Conservation (phyloP, 2,329 filamentous ascomycete species). For the Fusarium pseudocircinatum region DNA sequence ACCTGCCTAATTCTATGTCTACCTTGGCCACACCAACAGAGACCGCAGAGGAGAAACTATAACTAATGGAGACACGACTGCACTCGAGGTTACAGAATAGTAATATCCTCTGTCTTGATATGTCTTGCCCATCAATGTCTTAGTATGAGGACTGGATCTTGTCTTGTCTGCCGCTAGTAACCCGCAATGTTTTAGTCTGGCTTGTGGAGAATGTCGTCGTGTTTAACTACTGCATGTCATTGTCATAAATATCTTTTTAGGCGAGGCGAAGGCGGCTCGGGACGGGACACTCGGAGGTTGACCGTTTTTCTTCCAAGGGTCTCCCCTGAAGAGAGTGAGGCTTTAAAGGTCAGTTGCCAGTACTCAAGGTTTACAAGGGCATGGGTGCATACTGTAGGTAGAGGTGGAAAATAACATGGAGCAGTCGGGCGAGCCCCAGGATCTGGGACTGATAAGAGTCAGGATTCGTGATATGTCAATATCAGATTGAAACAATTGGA, state of each 20-base stretch:
- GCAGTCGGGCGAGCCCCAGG: background rate
- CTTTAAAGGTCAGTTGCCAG: background rate
- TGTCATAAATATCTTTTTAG: background rate
- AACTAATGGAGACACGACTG: background rate
- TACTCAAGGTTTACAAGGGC: background rate
- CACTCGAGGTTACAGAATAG: background rate
- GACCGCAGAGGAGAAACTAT: background rate
- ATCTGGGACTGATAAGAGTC: background rate
- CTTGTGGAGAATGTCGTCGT: background rate
- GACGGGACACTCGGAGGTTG: background rate
- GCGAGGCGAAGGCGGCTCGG: background rate
- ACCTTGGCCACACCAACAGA: background rate
- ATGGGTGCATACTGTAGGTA: background rate
- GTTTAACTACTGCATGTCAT: background rate
- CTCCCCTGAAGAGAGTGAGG: background rate
- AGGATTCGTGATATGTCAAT: background rate
- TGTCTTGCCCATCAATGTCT: background rate
- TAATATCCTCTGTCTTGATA: background rate
- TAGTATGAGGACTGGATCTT: background rate
- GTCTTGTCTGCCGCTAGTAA: background rate
- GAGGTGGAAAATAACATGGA: background rate
- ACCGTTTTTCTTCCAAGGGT: background rate
- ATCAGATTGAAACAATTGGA: slow-evolving; percentile 1
- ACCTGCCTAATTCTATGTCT: background rate
- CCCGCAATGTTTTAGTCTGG: background rate